Conservation (phyloP, 371 early-diverging fungal species). For the Globomyces sp. region DNA sequence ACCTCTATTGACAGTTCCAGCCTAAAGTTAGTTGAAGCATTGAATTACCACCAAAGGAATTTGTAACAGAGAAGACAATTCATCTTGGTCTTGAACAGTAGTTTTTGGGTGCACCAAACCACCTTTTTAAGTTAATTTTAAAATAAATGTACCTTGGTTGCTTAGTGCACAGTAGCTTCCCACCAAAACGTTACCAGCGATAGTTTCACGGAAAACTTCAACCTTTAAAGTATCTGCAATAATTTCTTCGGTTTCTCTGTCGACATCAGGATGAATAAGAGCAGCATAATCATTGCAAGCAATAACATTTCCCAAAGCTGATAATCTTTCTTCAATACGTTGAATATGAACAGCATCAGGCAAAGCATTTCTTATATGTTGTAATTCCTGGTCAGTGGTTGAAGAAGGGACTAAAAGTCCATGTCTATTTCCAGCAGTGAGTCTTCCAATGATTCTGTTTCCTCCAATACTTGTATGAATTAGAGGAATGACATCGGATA, state of each 20-base stretch:
- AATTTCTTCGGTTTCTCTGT: slow-evolving; percentile 97
- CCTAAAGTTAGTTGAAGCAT: slow-evolving; percentile 40
- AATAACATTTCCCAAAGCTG: slow-evolving; percentile 99
- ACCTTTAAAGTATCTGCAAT: slow-evolving; percentile 98
- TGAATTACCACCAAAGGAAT: slow-evolving; percentile 85
- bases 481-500: slow-evolving; percentile 96
- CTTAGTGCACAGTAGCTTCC: slow-evolving; percentile 97
- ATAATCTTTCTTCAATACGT: slow-evolving; percentile 97
- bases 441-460: slow-evolving; percentile 96
- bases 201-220: slow-evolving; percentile 98
- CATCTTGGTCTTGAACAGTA: slow-evolving; percentile 96
- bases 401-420: slow-evolving; percentile 97
- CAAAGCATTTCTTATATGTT: slow-evolving; percentile 96
- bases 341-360: slow-evolving; percentile 96
- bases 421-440: slow-evolving; percentile 91
- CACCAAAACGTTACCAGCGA: slow-evolving; percentile 98
- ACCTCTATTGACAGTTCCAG: slow-evolving; percentile 99
- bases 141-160: slow-evolving; percentile 78
- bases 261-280: slow-evolving; percentile 98
- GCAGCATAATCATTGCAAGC: slow-evolving; percentile 99
- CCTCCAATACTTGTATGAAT: slow-evolving; percentile 98
- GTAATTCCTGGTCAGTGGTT: slow-evolving; percentile 99
- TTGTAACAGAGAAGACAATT: slow-evolving; percentile 96
- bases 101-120: slow-evolving; percentile 98
- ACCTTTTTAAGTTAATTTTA: no score